These are phyloP conservation scores for Aurifilum marmelostoma DNA, from an alignment of 2,329 filamentous ascomycete species.

Conservation along the genomic window DNA sequence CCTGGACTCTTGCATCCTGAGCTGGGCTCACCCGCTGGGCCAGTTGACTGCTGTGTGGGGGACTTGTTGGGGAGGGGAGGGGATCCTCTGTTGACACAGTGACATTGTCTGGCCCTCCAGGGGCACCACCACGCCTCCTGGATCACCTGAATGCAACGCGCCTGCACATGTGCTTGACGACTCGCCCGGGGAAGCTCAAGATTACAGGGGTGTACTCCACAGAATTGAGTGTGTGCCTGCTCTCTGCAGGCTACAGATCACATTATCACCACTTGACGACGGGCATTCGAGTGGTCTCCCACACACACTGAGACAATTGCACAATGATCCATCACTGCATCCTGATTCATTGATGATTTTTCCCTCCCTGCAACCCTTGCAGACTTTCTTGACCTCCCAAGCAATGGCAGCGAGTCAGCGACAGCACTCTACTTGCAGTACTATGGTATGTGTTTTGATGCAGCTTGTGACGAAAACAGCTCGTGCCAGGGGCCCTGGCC, in stretches of 20 bases:
- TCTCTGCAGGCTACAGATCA: slow-evolving; percentile 6
- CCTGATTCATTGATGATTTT: background rate
- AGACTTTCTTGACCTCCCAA: background rate
- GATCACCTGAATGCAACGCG: slow-evolving; percentile 8
- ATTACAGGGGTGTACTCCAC: background rate
- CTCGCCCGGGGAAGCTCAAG: background rate
- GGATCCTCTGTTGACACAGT: background rate
- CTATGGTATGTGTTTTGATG: too few species aligned
- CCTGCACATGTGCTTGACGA: background rate
- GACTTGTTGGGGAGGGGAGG: background rate
- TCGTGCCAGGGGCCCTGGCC: background rate
- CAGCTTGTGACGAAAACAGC: background rate
- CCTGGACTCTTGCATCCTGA: background rate
- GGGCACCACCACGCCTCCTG: background rate
- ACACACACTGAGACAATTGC: background rate
- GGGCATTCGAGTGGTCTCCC: background rate
- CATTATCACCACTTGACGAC: background rate
- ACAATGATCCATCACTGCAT: background rate
- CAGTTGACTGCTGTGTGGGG: background rate
- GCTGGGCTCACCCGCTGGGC: background rate
- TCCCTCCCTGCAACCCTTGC: too few species aligned
- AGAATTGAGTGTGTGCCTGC: background rate
- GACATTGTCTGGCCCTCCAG: background rate
- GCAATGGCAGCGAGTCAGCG: background rate
- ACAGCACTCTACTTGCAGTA: background rate